Base-by-base conservation (phyloP, 495 filamentous ascomycete species). In the Annulohypoxylon nitens region DNA sequence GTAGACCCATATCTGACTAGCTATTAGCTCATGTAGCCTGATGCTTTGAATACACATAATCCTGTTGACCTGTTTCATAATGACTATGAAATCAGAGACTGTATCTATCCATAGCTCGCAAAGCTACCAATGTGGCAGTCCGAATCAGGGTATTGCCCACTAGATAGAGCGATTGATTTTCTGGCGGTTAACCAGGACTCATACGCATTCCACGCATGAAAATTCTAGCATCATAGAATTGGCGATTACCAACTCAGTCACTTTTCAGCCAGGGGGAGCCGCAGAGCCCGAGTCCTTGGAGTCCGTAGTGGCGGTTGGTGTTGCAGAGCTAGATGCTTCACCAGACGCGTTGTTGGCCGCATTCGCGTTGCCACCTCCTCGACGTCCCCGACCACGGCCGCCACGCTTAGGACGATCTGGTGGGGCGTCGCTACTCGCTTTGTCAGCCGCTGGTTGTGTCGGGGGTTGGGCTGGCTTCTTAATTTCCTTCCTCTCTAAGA, bases 401-500 rank as follows among this genome's bases (percentile, higher is more conserved):
- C 72, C 72, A 20, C 72, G 72, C 36, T 75, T 75, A 20, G 72
- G 72, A n/a, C 72, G 72, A 53, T 75, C 72, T 14, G 62, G 63
- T 16, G 67, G 61, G 33, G 63, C 43, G 26, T 75, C 72, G 16
- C 5, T 64, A 34, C 34, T 75, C 4, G 67, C 30, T 53, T 75
- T 75, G 0, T 67, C 72, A 7, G 25, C 33, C 6, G 67, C 62
- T 26, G 67, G 66, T 26, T 70, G 72, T 60, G 67, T 33, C 11
- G 63, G 36, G 14, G 67, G 18, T 57, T 41, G 74, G 11, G 48
- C 12, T 14, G 72, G 30, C 59, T 79, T 79, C 23, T 80, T 81
- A 6, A 78, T 79, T 54, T 91, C 89, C 82, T 94, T 94, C 59
- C 92, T 84, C 82, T 97, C 94, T 11, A 97, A 81, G 10, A 97